phyloP scores from a whole-genome alignment of 2,329 filamentous ascomycete genomes.

The Ceratocystis papillata region DNA sequence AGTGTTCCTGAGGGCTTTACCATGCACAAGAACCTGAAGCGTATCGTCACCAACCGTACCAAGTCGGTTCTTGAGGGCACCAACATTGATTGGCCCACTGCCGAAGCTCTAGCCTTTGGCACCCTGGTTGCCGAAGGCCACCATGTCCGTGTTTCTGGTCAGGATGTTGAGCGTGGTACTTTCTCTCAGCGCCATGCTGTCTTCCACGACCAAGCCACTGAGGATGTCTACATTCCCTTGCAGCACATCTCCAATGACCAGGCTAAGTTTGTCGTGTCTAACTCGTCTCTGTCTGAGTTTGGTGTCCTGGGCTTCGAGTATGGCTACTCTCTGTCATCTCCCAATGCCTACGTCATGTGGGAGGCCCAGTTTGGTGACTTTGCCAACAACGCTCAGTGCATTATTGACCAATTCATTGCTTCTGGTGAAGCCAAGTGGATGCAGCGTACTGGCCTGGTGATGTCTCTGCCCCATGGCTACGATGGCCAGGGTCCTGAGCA shows the following conservation, averaged over 20 bases:
- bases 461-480: conserved; percentile 94
- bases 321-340: conserved; percentile 92
- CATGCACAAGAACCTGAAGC: conserved; percentile 90
- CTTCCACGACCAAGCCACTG: conserved; percentile 92
- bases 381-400: conserved; percentile 97
- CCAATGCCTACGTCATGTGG: conserved; percentile 97
- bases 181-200: conserved; percentile 98
- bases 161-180: conserved; percentile 98
- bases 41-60: conserved; percentile 77
- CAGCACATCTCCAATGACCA: conserved; percentile 84
- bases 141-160: conserved; percentile 93
- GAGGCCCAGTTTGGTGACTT: conserved; percentile 99
- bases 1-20: conserved; percentile 73
- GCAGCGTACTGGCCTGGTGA: conserved; percentile 89
- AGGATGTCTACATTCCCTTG: conserved; percentile 84
- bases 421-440: conserved; percentile 98
- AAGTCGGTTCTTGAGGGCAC: conserved; percentile 88
- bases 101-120: conserved; percentile 90
- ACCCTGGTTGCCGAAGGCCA: conserved; percentile 84
- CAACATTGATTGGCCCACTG: conserved; percentile 95
- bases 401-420: conserved; percentile 97
- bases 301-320: conserved; percentile 91
- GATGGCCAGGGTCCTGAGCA: conserved; percentile 98
- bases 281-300: conserved; percentile 70
- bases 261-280: conserved; percentile 90